These are phyloP conservation scores for Monilinia fructigena DNA, from an alignment of 2,329 filamentous ascomycete species.

Conservation along the genomic window DNA sequence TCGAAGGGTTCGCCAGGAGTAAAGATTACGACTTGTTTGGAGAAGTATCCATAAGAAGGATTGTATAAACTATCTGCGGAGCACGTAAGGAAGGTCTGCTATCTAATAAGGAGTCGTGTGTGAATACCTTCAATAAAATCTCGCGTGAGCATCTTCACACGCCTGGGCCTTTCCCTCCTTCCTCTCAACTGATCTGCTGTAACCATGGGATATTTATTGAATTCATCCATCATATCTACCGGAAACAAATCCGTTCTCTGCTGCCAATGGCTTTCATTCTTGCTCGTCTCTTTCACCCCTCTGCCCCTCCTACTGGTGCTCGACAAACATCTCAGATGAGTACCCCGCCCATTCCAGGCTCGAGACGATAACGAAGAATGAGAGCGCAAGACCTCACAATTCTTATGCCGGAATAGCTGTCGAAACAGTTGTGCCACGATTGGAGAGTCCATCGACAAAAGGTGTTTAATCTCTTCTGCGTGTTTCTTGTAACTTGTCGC, in stretches of 20 bases:
- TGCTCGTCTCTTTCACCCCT: constrained; percentile 29
- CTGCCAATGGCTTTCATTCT: constrained; percentile 76
- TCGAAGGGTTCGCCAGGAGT: constrained; percentile 87
- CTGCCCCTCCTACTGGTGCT: constrained; percentile 26
- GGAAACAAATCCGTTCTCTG: constrained; percentile 75
- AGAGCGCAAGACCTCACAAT: constrained; percentile 56
- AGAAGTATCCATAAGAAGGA: constrained; percentile 92
- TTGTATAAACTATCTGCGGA: constrained; percentile 85
- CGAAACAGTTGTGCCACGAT: constrained; percentile 76
- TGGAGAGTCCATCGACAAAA: constrained; percentile 67
- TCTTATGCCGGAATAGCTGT: constrained; percentile 76
- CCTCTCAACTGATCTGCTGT: constrained; percentile 75
- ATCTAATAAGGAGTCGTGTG: not conserved
- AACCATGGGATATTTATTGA: constrained; percentile 77
- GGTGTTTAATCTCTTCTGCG: constrained; percentile 28
- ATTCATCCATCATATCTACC: constrained; percentile 75
- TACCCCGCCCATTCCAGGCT: constrained; percentile 43
- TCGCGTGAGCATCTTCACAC: constrained; percentile 94
- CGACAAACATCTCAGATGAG: constrained; percentile 41
- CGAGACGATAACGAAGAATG: constrained; percentile 38
- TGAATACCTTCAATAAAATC: constrained; percentile 90
- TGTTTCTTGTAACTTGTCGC: constrained; percentile 26
- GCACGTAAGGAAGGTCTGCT: constrained; percentile 26
- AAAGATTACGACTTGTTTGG: constrained; percentile 95
- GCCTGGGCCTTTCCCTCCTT: constrained; percentile 72